Evolutionary conservation across 129 eudicot species (phyloP), one percentile per base, ranked within the genome.

Genomic region (Arctium lappa): DNA sequence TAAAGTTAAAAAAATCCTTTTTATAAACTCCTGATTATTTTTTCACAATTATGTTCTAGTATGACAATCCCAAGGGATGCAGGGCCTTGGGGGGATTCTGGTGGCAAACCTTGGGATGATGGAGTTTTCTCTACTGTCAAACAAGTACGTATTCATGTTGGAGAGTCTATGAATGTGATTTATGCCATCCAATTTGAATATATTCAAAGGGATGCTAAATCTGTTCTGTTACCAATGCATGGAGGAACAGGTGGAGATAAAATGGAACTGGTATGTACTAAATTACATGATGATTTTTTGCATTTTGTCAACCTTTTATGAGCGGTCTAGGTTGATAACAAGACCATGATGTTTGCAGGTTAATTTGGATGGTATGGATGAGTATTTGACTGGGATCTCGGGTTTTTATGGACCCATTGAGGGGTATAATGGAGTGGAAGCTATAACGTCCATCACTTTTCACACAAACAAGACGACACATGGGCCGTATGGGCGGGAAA

Each of bases 51-150:
- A 4, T 40, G 46, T 40, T 40, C 46, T 40, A 40, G 46, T 1
- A 1, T 40, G 46, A 7, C 46, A 40, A 40, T 40, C 4, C 46
- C 46, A 40, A 40, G 46, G 46, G 46, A 40, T 40, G 7, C 46
- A 40, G 46, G 46, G 4, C 46, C 46, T 40, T 40, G 46, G 46
- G 46, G 46, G 10, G 79, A 40, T 4, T 38, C 42, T 11, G 85
- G 79, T 13, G 88, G 88, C 13, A 75, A 75, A 62, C 74, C 72
- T 0, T 85, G 88, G 88, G 88, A 85, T 3, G 88, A 85, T 16
- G 85, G 88, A 5, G 79, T 85, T 3, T 80, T 80, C 37, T 8
- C 78, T 1, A 33, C 46, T 1, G 40, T 85, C 5, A 80, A 73
- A 37, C 71, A 85, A 71, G 30, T 85, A 8, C 11, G 16, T 5